Evolutionary conservation across 208 protist genomes (phyloP).

Genomic region (Leishmania gerbilli): DNA sequence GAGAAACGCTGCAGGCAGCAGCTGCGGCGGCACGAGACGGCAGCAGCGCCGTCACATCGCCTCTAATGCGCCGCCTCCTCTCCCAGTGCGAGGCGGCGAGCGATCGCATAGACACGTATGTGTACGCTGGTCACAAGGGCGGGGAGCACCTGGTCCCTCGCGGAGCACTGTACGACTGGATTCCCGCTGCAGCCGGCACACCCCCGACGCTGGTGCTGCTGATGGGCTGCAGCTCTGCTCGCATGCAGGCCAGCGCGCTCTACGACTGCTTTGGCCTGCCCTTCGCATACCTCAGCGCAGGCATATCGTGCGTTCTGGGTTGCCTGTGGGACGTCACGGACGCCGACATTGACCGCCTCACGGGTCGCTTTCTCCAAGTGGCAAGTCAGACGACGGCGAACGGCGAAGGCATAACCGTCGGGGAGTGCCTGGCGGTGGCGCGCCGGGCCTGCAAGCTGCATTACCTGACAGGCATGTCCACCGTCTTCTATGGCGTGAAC

Average conservation of each 20-base stretch:
- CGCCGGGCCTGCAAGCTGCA: constrained; percentile 53
- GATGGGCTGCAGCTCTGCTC: constrained; percentile 87
- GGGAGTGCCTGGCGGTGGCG: constrained; percentile 53
- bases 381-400: background rate
- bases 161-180: constrained; percentile 48
- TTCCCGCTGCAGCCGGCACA: constrained; percentile 20
- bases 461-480: constrained; percentile 55
- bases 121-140: constrained; percentile 72
- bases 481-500: constrained; percentile 68
- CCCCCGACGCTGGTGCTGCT: constrained; percentile 42
- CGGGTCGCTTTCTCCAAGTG: constrained; percentile 38
- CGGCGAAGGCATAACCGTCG: constrained; percentile 25
- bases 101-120: constrained; percentile 36
- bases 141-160: constrained; percentile 56
- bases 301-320: constrained; percentile 49
- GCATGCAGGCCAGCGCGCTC: constrained; percentile 32
- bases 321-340: constrained; percentile 86
- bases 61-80: constrained; percentile 27
- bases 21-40: background rate
- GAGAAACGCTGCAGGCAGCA: constrained; percentile 11
- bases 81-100: background rate
- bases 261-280: constrained; percentile 70
- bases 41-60: background rate
- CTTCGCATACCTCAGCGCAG: constrained; percentile 74
- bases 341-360: constrained; percentile 77